Evolutionary conservation across 805 yeast species (phyloP).

Genomic region (Alloascoidea hylecoeti): DNA sequence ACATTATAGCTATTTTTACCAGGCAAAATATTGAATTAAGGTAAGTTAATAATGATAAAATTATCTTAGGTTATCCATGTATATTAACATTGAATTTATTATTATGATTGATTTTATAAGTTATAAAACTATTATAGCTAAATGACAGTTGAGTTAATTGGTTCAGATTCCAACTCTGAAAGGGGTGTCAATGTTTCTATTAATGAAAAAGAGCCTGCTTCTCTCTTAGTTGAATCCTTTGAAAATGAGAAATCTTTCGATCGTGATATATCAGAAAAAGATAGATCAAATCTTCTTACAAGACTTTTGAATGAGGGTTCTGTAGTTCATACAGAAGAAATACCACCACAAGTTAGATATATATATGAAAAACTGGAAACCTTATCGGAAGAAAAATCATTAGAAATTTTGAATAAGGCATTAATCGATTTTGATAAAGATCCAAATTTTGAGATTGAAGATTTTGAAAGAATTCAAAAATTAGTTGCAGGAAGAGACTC

Average conservation of each 20-base stretch:
- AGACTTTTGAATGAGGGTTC: conserved; percentile 1
- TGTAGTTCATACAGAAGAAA: background rate
- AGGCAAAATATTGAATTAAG: too few relatives aligned
- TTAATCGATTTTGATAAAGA: conserved; percentile 29
- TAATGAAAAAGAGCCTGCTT: background rate
- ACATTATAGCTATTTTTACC: too few relatives aligned
- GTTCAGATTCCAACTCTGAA: too few relatives aligned
- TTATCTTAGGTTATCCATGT: too few relatives aligned
- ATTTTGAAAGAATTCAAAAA: conserved; percentile 19
- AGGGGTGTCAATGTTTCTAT: too few relatives aligned
- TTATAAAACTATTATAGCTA: too few relatives aligned
- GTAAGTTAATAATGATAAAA: too few relatives aligned
- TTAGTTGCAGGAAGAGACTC: conserved; percentile 15
- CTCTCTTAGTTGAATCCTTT: background rate
- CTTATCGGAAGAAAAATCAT: conserved; percentile 21
- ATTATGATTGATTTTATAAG: too few relatives aligned
- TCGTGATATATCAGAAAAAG: background rate
- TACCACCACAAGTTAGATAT: conserved; percentile 11
- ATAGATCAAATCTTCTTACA: conserved; percentile 1
- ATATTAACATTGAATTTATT: too few relatives aligned
- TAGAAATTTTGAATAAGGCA: conserved; percentile 24
- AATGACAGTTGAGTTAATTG: too few relatives aligned
- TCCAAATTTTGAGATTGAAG: conserved; percentile 27
- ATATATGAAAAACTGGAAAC: conserved; percentile 26
- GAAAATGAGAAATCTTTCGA: background rate